These are phyloP conservation scores for Dalbergia cultrata DNA, from an alignment of 306 rosid species.

Conservation along the genomic window DNA sequence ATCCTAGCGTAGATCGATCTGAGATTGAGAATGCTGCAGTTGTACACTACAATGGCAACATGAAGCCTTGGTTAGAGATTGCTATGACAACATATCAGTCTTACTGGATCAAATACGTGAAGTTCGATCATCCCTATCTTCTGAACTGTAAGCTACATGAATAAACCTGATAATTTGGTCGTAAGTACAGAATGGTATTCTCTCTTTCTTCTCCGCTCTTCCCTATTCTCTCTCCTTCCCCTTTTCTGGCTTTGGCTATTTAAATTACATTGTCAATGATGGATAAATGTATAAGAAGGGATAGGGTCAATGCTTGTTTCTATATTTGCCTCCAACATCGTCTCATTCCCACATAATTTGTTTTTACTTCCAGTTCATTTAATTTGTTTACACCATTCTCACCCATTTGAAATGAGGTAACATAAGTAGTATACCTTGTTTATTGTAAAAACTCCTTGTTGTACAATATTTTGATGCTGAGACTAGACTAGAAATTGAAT, in stretches of 20 bases:
- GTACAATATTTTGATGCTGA: slow-evolving; percentile 52
- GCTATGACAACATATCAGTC: slow-evolving; percentile 84
- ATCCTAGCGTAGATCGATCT: slow-evolving; percentile 74
- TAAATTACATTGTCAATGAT: slow-evolving; percentile 50
- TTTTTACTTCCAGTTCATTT: slow-evolving; percentile 71
- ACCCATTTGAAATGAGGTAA: slow-evolving; percentile 61
- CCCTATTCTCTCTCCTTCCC: slow-evolving; percentile 8
- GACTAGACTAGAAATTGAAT: slow-evolving; percentile 51
- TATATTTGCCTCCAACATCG: slow-evolving; percentile 37
- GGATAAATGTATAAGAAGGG: slow-evolving; percentile 46
- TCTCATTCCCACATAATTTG: slow-evolving; percentile 53
- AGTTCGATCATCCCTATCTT: slow-evolving; percentile 79
- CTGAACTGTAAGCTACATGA: slow-evolving; percentile 68
- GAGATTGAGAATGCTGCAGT: slow-evolving; percentile 87
- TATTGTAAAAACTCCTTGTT: slow-evolving; percentile 53
- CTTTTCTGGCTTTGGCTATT: slow-evolving; percentile 43
- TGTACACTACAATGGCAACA: slow-evolving; percentile 91
- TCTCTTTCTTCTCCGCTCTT: background rate
- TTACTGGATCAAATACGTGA: slow-evolving; percentile 88
- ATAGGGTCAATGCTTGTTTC: slow-evolving; percentile 35
- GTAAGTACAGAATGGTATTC: slow-evolving; percentile 24
- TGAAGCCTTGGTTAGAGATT: slow-evolving; percentile 97
- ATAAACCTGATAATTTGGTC: slow-evolving; percentile 44
- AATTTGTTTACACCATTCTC: slow-evolving; percentile 60
- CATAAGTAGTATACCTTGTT: slow-evolving; percentile 58